These are phyloP conservation scores for Graphilbum sp. DNA, from an alignment of 2,329 filamentous ascomycete species.

Conservation along the genomic window DNA sequence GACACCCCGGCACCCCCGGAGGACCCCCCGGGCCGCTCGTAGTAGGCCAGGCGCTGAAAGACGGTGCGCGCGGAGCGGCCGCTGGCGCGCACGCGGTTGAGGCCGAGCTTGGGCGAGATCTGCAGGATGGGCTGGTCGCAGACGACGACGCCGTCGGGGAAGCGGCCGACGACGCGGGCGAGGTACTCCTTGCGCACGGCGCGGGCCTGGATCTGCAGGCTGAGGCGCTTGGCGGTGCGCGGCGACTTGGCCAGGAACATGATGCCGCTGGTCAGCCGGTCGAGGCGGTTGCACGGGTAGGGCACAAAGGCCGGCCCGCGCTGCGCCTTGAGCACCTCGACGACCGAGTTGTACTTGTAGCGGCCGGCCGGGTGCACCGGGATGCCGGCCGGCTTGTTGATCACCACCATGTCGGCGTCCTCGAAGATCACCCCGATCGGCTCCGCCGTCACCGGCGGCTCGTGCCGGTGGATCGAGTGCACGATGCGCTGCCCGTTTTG, in stretches of 20 bases:
- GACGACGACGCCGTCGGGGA: constrained; percentile 78
- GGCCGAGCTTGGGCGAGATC: constrained; percentile 84
- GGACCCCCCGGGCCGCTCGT: too few relatives aligned
- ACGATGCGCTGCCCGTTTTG: constrained; percentile 84
- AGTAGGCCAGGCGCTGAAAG: constrained; percentile 87
- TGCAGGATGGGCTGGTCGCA: constrained; percentile 89
- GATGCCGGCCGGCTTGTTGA: constrained; percentile 90
- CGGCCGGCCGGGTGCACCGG: constrained; percentile 90
- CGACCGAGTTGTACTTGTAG: constrained; percentile 88
- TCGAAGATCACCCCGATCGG: constrained; percentile 76
- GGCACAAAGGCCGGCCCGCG: constrained; percentile 37
- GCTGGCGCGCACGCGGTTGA: constrained; percentile 87
- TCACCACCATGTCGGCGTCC: constrained; percentile 83
- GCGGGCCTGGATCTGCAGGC: constrained; percentile 58
- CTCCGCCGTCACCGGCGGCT: constrained; percentile 75
- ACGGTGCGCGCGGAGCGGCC: constrained; percentile 83
- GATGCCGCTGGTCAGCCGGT: constrained; percentile 84
- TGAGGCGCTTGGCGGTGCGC: constrained; percentile 61
- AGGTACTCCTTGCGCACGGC: constrained; percentile 93
- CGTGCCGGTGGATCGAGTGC: constrained; percentile 88
- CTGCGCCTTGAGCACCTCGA: constrained; percentile 84
- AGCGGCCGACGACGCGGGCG: constrained; percentile 76
- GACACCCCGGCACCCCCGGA: too few relatives aligned
- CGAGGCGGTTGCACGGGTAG: constrained; percentile 76
- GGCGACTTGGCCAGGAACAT: constrained; percentile 94